Evolutionary conservation across 23 red algal species (phyloP), one percentile per base, ranked within the genome.

Genomic region (Cyanidium caldarium): DNA sequence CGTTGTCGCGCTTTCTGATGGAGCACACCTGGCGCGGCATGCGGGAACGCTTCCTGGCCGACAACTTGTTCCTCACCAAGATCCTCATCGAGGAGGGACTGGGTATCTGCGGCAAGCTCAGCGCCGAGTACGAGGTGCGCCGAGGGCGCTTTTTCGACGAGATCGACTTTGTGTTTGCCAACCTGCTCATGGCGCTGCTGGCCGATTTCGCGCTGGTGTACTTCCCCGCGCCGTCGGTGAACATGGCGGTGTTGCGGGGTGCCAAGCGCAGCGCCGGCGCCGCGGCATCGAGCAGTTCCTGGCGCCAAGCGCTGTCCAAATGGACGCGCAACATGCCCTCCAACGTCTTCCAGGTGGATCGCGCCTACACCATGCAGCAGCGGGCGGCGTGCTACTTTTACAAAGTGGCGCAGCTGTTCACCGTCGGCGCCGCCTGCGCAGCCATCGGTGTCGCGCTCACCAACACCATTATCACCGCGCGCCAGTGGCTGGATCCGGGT

Each of bases 171-270:
- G 92, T 98, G 26, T 86, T 88, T 46, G 84, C 84, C 28, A 98
- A 98, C 75, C 58, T 98, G 33, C 23, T 98, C 17, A 98, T 77
- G 37, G 92, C 92, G 12, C 68, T 98, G 37, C 66, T 98, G 28
- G 92, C 85, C 2, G 92, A 98, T 46, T 98, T 98, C 57, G 92
- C 82, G 0, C 82, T 98, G 30, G 80, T 85, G 16, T 88, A 88
- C 66, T 69, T 98, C 15, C 92, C 92, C 1, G 92, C 92, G 31
- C 92, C 92, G 38, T 80, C 77, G 25, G 80, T 87, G 36, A 58
- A 69, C 0, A 42, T 90, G 1, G 72, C 31, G 2, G 41, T 26
- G 14, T n/a, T n/a, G n/a, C n/a, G n/a, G n/a, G n/a, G n/a, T n/a
- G n/a, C n/a, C n/a, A 61, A 61, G 21, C 23, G 19, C n/a, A 61